Evolutionary conservation across 2,329 filamentous ascomycete genomes (phyloP).

Genomic region (Epichloe coenophiala): DNA sequence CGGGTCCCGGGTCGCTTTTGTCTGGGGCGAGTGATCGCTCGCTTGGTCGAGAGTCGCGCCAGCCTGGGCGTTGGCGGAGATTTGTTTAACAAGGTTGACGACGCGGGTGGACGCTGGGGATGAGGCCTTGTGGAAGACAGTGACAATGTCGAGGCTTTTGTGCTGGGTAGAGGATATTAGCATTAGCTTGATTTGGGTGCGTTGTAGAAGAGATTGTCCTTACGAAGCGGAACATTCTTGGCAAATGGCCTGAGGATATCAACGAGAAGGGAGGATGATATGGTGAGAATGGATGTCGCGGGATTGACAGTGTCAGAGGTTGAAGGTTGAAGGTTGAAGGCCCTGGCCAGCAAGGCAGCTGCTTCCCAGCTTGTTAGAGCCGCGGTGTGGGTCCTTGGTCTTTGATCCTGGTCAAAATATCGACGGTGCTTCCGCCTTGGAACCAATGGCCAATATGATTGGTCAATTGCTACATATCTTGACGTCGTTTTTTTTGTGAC

Average conservation of each 20-base stretch:
- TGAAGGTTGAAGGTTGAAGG: background rate
- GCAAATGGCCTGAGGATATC: background rate
- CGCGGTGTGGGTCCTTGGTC: background rate
- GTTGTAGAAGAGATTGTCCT: background rate
- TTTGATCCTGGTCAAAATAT: background rate
- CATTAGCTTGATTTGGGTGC: background rate
- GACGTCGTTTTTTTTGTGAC: too few species aligned
- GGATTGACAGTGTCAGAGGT: background rate
- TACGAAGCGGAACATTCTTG: conserved; percentile 14
- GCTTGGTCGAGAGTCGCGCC: conserved; percentile 64
- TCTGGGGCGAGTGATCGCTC: conserved; percentile 49
- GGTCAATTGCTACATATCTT: background rate
- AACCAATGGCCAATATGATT: background rate
- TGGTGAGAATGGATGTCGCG: background rate
- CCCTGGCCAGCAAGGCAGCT: background rate
- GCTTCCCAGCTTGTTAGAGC: background rate
- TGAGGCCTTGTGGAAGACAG: conserved; percentile 82
- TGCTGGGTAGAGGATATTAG: conserved; percentile 32
- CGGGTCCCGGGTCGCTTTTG: conserved; percentile 40
- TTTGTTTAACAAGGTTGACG: conserved; percentile 66
- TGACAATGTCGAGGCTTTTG: conserved; percentile 81
- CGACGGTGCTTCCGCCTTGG: background rate
- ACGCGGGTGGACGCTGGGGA: conserved; percentile 60
- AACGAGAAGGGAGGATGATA: background rate
- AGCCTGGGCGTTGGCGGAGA: conserved; percentile 53